Percentiles rank a stretch among this genome's conserved stretches.
phyloP scores from a whole-genome alignment of 2,329 filamentous ascomycete species.

The Periconia sp. region DNA sequence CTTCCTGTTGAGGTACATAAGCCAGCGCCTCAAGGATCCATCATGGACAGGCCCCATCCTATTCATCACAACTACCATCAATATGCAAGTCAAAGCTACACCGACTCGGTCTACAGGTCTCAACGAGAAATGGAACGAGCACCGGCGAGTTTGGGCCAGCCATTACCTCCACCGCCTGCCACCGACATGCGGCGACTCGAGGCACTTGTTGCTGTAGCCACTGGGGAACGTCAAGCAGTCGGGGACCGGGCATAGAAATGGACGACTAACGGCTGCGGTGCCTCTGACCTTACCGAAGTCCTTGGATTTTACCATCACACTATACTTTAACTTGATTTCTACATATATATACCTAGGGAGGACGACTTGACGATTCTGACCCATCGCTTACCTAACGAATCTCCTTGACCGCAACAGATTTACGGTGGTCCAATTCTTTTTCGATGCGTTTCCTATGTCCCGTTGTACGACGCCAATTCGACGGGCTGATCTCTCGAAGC shows the following conservation, averaged over 20 bases:
- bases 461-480: conserved; percentile 15
- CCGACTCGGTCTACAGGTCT: conserved; percentile 28
- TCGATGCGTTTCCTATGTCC: conserved; percentile 7
- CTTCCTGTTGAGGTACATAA: conserved; percentile 46
- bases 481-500: conserved; percentile 16
- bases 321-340: neutral
- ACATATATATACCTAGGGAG: conserved; percentile 2
- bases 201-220: conserved; percentile 66
- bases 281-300: neutral
- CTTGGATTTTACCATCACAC: neutral
- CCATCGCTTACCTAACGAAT: conserved; percentile 13
- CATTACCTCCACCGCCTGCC: conserved; percentile 36
- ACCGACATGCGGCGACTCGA: conserved; percentile 61
- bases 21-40: conserved; percentile 25
- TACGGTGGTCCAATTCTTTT: conserved; percentile 6
- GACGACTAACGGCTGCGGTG: neutral
- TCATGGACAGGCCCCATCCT: conserved; percentile 42
- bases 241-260: conserved; percentile 24
- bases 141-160: conserved; percentile 33
- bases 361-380: conserved; percentile 15
- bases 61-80: conserved; percentile 31
- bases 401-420: conserved; percentile 10
- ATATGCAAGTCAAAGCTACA: conserved; percentile 32
- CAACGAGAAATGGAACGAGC: conserved; percentile 34
- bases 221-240: conserved; percentile 53